Evolutionary conservation across 768 basidiomycete genomes (phyloP), one percentile per base, ranked within the genome.

Genomic region (Tulasnella calospora): DNA sequence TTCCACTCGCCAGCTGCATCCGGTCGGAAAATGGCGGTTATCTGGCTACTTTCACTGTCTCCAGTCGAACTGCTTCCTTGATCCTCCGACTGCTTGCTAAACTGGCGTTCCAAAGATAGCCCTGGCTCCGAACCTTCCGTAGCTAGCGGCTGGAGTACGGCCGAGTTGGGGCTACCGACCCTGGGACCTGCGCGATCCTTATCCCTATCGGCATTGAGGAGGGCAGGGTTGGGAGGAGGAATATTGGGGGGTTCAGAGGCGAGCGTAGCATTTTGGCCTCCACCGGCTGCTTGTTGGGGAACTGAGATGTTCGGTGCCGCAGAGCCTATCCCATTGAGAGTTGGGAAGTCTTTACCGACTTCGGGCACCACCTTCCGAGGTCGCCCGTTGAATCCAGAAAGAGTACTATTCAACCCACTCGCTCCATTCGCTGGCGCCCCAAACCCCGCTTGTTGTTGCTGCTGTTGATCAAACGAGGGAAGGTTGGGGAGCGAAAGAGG

Each of bases 1-100:
- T 89, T 91, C 95, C 96, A 98, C 81, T 94, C 93, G 27, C 90
- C 91, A 30, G 90, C 90, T 79, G 92, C 92, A 81, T 96, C 94
- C 1, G 95, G 94, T 75, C 93, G 88, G 85, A 95, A 97, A 78
- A 97, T 95, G 15, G 93, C 90, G 27, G 92, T 93, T n/a, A 89
- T 81, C 57, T 82, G 83, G 78, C 88, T 88, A 51, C 89, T 86
- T 55, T 86, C 86, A 79, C 90, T 89, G 8, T 79, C 81, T 27
- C 79, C 79, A 4, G 74, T 74, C 0, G 76, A 61, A 10, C 3
- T 41, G 12, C 30, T 69, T 21, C 77, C 55, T 35, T 40, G 27
- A 36, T 79, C 71, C 3, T 78, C 80, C 35, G 51, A 46, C 9
- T 47, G 76, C 38, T 69, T 61, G 30, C 67, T 44, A 15, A 55